Conservation (phyloP, 2,329 filamentous ascomycete species). For the Myriangium duriaei region DNA sequence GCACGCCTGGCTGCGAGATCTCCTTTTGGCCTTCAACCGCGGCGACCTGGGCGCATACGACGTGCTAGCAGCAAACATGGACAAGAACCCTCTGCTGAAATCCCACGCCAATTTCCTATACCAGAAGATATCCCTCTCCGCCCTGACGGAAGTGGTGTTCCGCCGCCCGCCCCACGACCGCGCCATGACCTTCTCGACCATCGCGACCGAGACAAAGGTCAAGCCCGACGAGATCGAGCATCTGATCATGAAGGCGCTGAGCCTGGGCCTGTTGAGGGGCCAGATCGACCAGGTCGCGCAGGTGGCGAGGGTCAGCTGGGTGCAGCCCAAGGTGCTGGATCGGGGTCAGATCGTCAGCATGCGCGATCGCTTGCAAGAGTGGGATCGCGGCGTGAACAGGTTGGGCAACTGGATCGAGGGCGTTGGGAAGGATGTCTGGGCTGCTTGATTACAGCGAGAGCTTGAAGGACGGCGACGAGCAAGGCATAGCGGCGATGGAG, state of each 20-base stretch:
- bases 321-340: constrained; percentile 95
- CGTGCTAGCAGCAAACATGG: constrained; percentile 56
- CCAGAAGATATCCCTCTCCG: constrained; percentile 96
- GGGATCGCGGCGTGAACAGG: constrained; percentile 92
- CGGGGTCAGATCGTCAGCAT: constrained; percentile 91
- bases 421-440: constrained; percentile 91
- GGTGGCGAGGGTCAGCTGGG: constrained; percentile 93
- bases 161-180: constrained; percentile 89
- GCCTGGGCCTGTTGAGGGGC: constrained; percentile 74
- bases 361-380: constrained; percentile 76
- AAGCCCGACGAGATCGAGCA: constrained; percentile 88
- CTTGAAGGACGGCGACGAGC: too few relatives aligned
- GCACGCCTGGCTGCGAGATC: constrained; percentile 78
- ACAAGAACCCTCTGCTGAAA: constrained; percentile 64
- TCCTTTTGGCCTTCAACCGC: constrained; percentile 96
- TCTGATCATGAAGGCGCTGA: constrained; percentile 97
- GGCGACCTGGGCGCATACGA: constrained; percentile 85
- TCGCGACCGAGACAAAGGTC: constrained; percentile 86
- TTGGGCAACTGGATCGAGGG: constrained; percentile 95
- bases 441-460: constrained; percentile 41
- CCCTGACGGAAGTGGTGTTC: constrained; percentile 92
- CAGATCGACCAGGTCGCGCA: constrained; percentile 94
- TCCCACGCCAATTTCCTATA: constrained; percentile 75
- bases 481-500: too few relatives aligned
- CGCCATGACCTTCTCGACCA: constrained; percentile 81